Conservation (phyloP, 768 basidiomycete species). For the Xerocomus spinulosus region DNA sequence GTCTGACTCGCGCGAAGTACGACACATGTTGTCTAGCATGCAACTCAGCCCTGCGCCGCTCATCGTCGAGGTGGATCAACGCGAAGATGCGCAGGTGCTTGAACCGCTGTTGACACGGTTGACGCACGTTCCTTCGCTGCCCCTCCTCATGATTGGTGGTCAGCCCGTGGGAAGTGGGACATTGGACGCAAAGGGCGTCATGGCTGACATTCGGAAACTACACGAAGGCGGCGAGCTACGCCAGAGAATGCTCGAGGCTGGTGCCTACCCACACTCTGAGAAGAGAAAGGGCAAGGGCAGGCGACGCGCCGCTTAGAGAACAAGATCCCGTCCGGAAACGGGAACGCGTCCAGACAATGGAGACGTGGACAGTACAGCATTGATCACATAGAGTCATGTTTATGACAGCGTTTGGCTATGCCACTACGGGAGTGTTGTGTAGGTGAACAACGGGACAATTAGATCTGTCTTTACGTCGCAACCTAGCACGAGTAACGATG, state of each 20-base stretch:
- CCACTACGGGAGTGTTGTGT: conserved; percentile 1
- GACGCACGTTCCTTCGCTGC: conserved; percentile 50
- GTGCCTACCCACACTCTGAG: conserved; percentile 50
- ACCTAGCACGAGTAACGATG: background rate
- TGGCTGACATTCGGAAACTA: conserved; percentile 50
- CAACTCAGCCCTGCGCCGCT: conserved; percentile 59
- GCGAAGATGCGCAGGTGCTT: conserved; percentile 65
- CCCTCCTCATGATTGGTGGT: conserved; percentile 68
- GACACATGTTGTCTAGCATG: conserved; percentile 50
- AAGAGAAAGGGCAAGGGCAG: conserved; percentile 48
- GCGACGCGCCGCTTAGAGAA: conserved; percentile 1
- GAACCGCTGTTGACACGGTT: conserved; percentile 58
- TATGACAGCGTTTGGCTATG: conserved; percentile 7
- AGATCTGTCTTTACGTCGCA: conserved; percentile 7
- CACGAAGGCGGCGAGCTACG: conserved; percentile 49
- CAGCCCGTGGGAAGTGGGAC: conserved; percentile 41
- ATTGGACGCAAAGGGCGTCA: conserved; percentile 13
- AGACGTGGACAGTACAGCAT: background rate
- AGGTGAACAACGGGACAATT: background rate
- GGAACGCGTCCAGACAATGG: background rate
- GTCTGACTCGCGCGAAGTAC: conserved; percentile 61
- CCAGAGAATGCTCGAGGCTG: conserved; percentile 47
- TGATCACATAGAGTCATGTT: conserved; percentile 2
- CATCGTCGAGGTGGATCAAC: conserved; percentile 67
- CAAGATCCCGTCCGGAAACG: conserved; percentile 6